phyloP scores from a whole-genome alignment of 2,329 filamentous ascomycete genomes.

The Alternaria triticimaculans region DNA sequence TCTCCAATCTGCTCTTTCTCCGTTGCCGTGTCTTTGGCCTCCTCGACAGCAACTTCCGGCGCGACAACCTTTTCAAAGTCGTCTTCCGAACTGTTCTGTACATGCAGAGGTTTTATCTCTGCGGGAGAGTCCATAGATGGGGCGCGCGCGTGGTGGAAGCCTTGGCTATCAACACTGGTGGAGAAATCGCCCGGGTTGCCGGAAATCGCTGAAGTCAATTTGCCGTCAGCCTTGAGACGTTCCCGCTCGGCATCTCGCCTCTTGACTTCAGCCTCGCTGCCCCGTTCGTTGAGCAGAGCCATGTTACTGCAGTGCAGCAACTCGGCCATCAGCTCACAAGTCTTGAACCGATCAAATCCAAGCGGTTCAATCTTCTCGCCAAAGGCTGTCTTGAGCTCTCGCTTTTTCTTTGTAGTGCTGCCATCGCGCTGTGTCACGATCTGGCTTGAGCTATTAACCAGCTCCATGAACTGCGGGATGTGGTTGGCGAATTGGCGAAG shows the following conservation, averaged over 20 bases:
- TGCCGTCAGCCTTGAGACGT: slow-evolving; percentile 77
- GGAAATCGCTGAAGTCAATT: slow-evolving; percentile 65
- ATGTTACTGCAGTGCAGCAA: slow-evolving; percentile 98
- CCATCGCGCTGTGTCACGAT: slow-evolving; percentile 63
- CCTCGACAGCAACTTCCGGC: slow-evolving; percentile 74
- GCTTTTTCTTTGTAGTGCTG: slow-evolving; percentile 69
- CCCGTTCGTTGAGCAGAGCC: slow-evolving; percentile 90
- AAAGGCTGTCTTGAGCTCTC: slow-evolving; percentile 84
- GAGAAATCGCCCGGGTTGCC: slow-evolving; percentile 64
- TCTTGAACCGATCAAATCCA: slow-evolving; percentile 98
- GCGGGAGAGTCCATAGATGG: slow-evolving; percentile 64
- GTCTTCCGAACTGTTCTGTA: slow-evolving; percentile 82
- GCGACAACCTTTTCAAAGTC: slow-evolving; percentile 90
- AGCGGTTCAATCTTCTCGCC: slow-evolving; percentile 90
- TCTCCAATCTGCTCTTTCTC: slow-evolving; percentile 54
- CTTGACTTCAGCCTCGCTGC: slow-evolving; percentile 85
- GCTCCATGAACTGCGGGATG: slow-evolving; percentile 90
- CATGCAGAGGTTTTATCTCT: slow-evolving; percentile 72
- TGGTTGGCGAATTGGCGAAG: slow-evolving; percentile 87
- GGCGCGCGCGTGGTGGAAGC: slow-evolving; percentile 58
- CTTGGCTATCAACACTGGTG: slow-evolving; percentile 59
- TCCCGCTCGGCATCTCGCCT: slow-evolving; percentile 82
- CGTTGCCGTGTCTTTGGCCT: slow-evolving; percentile 58
- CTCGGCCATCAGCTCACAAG: slow-evolving; percentile 98
- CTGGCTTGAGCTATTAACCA: slow-evolving; percentile 78